These are phyloP conservation scores for Cairneyella variabilis DNA, from an alignment of 495 filamentous ascomycete genomes.

Conservation along the genomic window DNA sequence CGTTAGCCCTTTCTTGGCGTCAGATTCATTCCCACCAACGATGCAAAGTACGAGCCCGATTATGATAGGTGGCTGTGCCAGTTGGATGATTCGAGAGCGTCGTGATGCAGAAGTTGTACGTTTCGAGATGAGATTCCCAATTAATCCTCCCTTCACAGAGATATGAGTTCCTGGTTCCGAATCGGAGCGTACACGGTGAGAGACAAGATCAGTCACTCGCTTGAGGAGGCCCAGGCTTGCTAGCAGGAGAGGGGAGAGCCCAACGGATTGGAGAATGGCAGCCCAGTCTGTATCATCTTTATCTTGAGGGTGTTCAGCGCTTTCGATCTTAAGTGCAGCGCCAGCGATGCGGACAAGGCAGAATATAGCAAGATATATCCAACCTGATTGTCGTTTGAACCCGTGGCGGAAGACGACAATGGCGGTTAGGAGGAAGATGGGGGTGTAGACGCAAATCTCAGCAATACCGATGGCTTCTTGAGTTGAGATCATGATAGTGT, in stretches of 20 bases:
- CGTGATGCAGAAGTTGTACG: neutral
- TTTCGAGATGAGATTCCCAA: neutral
- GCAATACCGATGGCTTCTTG: slow-evolving; percentile 6
- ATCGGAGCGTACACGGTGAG: neutral
- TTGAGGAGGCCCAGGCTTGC: slow-evolving; percentile 12
- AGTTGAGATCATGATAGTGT: neutral
- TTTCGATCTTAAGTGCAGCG: slow-evolving; percentile 2
- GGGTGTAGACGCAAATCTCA: slow-evolving; percentile 10
- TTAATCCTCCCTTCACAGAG: neutral
- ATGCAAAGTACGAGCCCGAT: slow-evolving; percentile 21
- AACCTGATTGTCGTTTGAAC: slow-evolving; percentile 10
- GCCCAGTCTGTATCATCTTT: slow-evolving; percentile 6
- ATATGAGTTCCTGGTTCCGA: neutral
- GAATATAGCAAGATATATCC: slow-evolving; percentile 18
- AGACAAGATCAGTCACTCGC: slow-evolving; percentile 11
- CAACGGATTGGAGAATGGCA: slow-evolving; percentile 10
- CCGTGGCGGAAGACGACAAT: slow-evolving; percentile 4
- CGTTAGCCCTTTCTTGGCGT: neutral
- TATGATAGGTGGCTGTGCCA: neutral
- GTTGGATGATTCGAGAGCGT: slow-evolving; percentile 2
- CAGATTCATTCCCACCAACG: slow-evolving; percentile 12
- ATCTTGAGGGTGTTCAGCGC: neutral
- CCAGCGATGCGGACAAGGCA: slow-evolving; percentile 3
- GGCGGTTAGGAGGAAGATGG: slow-evolving; percentile 6
- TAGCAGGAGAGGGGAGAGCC: slow-evolving; percentile 17